A percentile compares a stretch with the other conserved stretches of the same genome.
These are phyloP conservation scores for Sporisorium reilianum DNA, from an alignment of 1,284 basidiomycete genomes.

Conservation along the genomic window DNA sequence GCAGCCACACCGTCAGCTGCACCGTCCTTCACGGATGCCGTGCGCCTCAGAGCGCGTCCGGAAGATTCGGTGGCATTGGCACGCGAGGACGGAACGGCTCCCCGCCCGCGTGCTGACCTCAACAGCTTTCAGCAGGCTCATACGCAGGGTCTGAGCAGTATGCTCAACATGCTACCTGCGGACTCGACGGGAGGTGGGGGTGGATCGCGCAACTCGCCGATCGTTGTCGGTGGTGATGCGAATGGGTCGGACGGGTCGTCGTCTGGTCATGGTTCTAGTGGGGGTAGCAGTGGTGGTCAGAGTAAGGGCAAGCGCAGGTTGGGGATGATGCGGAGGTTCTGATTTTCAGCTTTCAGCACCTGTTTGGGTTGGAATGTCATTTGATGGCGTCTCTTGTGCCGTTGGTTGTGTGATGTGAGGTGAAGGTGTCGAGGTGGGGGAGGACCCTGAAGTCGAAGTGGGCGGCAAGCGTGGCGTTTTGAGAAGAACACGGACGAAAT, in stretches of 20 bases:
- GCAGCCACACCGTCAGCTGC: constrained; percentile 13
- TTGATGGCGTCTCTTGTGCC: neutral
- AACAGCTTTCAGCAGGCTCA: constrained; percentile 53
- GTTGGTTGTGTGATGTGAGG: neutral
- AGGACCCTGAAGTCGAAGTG: neutral
- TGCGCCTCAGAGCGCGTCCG: constrained; percentile 36
- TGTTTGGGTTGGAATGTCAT: neutral
- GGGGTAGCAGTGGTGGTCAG: neutral
- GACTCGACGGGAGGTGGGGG: constrained; percentile 2
- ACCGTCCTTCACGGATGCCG: constrained; percentile 42
- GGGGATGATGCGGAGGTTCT: constrained; percentile 38
- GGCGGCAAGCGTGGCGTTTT: no score
- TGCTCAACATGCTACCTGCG: constrained; percentile 31
- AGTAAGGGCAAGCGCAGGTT: constrained; percentile 21
- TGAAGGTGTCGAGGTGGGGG: constrained; percentile 2
- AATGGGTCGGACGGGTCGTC: neutral
- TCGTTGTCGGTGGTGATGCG: constrained; percentile 13
- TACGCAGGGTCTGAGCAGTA: constrained; percentile 26
- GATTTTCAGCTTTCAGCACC: no score
- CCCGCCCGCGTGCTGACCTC: constrained; percentile 41
- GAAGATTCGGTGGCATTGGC: constrained; percentile 39
- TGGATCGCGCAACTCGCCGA: constrained; percentile 28
- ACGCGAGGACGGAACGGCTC: constrained; percentile 29
- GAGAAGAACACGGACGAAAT: constrained; percentile 13
- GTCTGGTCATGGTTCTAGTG: neutral